Evolutionary conservation across 2,329 filamentous ascomycete species (phyloP), one percentile per base, ranked within the genome.

Genomic region (Xylariales sp.): DNA sequence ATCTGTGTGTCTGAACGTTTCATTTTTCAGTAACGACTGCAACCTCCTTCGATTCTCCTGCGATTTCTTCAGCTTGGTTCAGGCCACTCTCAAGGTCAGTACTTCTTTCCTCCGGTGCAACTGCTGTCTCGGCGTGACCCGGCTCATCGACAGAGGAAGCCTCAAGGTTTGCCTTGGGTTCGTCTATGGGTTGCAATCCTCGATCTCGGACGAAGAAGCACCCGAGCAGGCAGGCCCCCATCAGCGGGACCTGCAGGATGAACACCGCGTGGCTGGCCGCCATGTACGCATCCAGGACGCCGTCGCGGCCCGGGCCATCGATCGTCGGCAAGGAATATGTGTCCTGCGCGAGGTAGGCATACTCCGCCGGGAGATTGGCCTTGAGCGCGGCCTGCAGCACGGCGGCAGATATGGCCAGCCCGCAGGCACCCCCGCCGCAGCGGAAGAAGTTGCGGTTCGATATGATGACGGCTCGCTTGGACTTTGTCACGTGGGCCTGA

Each of bases 361-460:
- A 57, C 13, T 47, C 43, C 5, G 38, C 3, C 2, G 58, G 58
- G 14, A 62, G 44, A 3, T 48, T 46, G 0, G 43, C 43, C 16
- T 52, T 42, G 12, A 62, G 40, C 3, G 51, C 45, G 3, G 54
- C 56, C 33, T 62, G 61, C 8, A 63, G 47, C 2, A 80, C 59
- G 3, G 74, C 73, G 2, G 74, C 75, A 0, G 72, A 75, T 7
- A 81, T 59, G 0, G 76, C 76, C 0, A 83, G 65, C 0, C 78
- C 78, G 12, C 70, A 64, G 2, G 77, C 65, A 17, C 77, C 78
- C 8, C 80, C 78, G 4, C 77, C 60, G 32, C 70, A 73, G 6
- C 80, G 70, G 42, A 81, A 66, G 51, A 83, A 83, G 47, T 83
- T 83, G 1, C 79, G 67, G 36, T 74, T 72, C 3, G 74, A 76